These are phyloP conservation scores for Escallonia rubra DNA, from an alignment of 129 eudicot genomes.

Conservation along the genomic window DNA sequence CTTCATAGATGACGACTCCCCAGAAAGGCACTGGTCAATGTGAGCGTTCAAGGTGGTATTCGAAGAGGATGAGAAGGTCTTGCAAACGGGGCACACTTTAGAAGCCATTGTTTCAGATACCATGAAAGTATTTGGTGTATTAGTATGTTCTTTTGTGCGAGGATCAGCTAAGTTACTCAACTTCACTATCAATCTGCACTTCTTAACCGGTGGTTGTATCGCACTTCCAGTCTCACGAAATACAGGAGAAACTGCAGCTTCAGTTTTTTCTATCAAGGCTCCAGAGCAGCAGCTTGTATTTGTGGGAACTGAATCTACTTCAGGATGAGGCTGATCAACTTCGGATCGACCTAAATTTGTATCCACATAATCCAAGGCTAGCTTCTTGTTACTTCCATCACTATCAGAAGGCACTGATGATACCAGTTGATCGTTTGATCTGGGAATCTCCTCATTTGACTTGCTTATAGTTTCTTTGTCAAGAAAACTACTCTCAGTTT, in stretches of 20 bases:
- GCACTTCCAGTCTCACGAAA: constrained; percentile 24
- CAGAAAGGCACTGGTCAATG: constrained; percentile 87
- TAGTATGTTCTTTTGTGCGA: constrained; percentile 28
- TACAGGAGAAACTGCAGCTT: constrained; percentile 14
- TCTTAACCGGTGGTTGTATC: constrained; percentile 30
- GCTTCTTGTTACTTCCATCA: constrained; percentile 5
- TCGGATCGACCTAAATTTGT: constrained; percentile 16
- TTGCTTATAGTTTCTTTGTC: constrained; percentile 28
- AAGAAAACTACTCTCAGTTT: constrained; percentile 13
- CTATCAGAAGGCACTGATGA: neutral
- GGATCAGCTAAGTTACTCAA: constrained; percentile 32
- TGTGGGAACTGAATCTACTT: constrained; percentile 19
- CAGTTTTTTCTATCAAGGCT: constrained; percentile 19
- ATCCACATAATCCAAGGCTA: constrained; percentile 10
- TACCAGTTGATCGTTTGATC: constrained; percentile 2
- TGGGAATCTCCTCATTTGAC: constrained; percentile 18
- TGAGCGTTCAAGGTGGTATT: constrained; percentile 96
- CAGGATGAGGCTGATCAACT: constrained; percentile 25
- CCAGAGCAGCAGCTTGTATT: constrained; percentile 8
- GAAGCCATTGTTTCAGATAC: constrained; percentile 65
- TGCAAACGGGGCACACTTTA: constrained; percentile 91
- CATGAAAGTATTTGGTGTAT: constrained; percentile 14
- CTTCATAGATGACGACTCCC: constrained; percentile 45
- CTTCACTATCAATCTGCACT: constrained; percentile 53
- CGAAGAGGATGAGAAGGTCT: constrained; percentile 74